phyloP scores from a whole-genome alignment of 1,284 basidiomycete genomes.

The Cryptococcus sp. region DNA sequence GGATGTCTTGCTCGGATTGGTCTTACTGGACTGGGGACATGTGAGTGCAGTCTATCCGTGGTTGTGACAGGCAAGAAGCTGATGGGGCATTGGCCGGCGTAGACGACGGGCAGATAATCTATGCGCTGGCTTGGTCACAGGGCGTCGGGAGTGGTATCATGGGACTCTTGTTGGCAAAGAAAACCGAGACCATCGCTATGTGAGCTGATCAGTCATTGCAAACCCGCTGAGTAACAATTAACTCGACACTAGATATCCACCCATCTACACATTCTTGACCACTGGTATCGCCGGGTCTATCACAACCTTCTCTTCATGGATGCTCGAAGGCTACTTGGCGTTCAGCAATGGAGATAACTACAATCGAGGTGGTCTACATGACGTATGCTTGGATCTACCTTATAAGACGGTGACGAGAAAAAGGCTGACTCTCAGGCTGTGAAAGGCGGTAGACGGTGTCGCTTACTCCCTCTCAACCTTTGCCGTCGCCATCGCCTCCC shows the following conservation, averaged over 20 bases:
- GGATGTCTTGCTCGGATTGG: constrained; percentile 76
- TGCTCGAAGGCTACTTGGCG: constrained; percentile 78
- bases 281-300: constrained; percentile 95
- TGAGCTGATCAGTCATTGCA: constrained; percentile 49
- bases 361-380: constrained; percentile 66
- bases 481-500: constrained; percentile 58
- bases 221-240: background rate
- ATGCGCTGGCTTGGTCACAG: constrained; percentile 82
- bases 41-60: constrained; percentile 23
- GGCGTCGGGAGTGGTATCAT: constrained; percentile 87
- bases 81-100: too few species aligned
- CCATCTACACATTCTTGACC: constrained; percentile 80
- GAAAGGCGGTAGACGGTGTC: constrained; percentile 79
- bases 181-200: constrained; percentile 69
- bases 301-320: constrained; percentile 96
- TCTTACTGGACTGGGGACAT: constrained; percentile 60
- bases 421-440: constrained; percentile 3
- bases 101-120: constrained; percentile 65
- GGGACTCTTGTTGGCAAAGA: constrained; percentile 70
- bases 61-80: background rate
- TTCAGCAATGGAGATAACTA: constrained; percentile 70
- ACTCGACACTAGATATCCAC: constrained; percentile 63
- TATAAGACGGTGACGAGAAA: background rate
- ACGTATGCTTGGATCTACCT: constrained; percentile 57
- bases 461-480: constrained; percentile 76